These are phyloP conservation scores for Mucor plumbeus DNA, from an alignment of 371 early-diverging fungal genomes.

Conservation along the genomic window DNA sequence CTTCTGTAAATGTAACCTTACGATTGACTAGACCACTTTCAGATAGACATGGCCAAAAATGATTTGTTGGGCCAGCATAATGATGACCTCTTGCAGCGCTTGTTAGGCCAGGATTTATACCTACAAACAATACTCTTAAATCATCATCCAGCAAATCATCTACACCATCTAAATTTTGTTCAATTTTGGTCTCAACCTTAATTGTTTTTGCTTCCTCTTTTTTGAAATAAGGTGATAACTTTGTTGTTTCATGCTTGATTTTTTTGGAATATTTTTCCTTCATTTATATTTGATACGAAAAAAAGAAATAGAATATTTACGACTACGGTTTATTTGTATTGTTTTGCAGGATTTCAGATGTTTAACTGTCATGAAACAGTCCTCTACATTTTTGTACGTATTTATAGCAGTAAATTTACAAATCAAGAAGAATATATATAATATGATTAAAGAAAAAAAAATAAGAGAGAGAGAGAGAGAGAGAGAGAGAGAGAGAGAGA, in stretches of 20 bases:
- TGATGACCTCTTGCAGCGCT: slow-evolving; percentile 69
- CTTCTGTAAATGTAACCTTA: slow-evolving; percentile 56
- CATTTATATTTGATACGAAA: neutral
- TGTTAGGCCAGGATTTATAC: slow-evolving; percentile 77
- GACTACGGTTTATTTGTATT: neutral
- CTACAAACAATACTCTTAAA: slow-evolving; percentile 77
- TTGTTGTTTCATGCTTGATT: neutral
- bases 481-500: no score
- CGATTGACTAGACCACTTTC: slow-evolving; percentile 56
- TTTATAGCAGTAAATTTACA: neutral
- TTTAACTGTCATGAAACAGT: slow-evolving; percentile 8
- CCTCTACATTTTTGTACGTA: neutral
- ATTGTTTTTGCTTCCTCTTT: neutral
- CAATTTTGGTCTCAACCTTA: neutral
- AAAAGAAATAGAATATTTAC: neutral
- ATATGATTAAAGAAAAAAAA: neutral
- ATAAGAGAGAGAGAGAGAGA: no score
- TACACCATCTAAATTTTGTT: slow-evolving; percentile 23
- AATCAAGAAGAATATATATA: neutral
- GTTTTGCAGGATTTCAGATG: neutral
- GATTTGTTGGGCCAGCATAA: slow-evolving; percentile 76
- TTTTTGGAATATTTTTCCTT: neutral
- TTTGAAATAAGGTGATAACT: neutral
- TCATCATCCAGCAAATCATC: slow-evolving; percentile 66
- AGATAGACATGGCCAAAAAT: slow-evolving; percentile 79